Percentiles rank a stretch among this genome's conserved stretches.
phyloP scores from a whole-genome alignment of 352 stramenopile species.

The Pelagophyceae sp. region DNA sequence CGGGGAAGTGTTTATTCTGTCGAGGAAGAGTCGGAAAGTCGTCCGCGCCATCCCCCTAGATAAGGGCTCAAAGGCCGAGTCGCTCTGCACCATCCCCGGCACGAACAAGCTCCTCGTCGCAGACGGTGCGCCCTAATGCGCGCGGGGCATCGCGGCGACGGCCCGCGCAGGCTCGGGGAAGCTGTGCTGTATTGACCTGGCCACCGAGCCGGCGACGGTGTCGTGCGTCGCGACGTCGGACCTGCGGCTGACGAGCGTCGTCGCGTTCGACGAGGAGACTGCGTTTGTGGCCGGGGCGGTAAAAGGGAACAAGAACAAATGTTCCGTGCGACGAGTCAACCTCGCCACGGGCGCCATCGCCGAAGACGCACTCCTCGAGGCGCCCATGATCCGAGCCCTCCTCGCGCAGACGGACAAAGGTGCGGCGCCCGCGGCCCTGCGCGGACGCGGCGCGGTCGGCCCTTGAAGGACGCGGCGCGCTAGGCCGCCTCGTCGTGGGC shows the following conservation, averaged over 20 bases:
- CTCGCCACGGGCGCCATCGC: not conserved
- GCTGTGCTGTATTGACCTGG: not conserved
- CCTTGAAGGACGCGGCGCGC: no score
- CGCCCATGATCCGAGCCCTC: not conserved
- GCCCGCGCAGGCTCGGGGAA: not conserved
- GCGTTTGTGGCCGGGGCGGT: not conserved
- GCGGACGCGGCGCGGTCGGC: no score
- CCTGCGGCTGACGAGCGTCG: not conserved
- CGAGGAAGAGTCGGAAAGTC: not conserved
- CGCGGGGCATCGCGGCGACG: no score
- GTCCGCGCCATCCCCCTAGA: not conserved
- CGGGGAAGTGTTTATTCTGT: not conserved
- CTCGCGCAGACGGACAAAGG: not conserved
- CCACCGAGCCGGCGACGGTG: not conserved
- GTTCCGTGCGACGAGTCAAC: not conserved
- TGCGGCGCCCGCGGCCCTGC: no score
- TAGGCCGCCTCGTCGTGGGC: not conserved
- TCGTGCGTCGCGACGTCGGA: not conserved
- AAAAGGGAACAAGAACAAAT: not conserved
- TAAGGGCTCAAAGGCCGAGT: constrained; percentile 10
- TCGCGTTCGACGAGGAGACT: not conserved
- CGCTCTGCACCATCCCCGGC: not conserved
- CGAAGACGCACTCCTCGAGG: not conserved
- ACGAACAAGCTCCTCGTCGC: not conserved
- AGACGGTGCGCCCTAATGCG: no score